These are phyloP conservation scores for Podaxis carcinomalis DNA, from an alignment of 768 basidiomycete species.

Conservation along the genomic window DNA sequence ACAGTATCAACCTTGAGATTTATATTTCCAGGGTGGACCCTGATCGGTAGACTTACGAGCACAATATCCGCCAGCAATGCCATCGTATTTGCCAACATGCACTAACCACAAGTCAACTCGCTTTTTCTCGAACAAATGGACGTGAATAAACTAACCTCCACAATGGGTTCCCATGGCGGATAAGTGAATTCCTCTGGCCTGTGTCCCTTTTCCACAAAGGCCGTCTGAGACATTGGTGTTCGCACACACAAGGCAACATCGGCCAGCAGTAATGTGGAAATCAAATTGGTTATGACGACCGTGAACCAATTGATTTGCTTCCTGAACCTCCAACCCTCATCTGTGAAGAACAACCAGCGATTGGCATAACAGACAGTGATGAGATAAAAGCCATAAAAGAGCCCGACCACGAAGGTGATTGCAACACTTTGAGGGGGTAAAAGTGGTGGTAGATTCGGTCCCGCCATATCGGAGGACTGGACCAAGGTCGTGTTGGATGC, in stretches of 20 bases:
- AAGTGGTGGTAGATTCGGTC: too few relatives aligned
- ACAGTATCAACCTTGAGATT: not conserved
- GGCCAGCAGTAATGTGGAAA: not conserved
- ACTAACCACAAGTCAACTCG: not conserved
- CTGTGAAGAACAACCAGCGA: slow-evolving; percentile 6
- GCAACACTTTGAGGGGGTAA: not conserved
- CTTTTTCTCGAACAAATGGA: not conserved
- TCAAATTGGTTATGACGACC: not conserved
- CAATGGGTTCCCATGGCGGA: not conserved
- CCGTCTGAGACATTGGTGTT: not conserved
- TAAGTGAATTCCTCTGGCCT: not conserved
- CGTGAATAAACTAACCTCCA: not conserved
- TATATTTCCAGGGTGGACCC: not conserved
- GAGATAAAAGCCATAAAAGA: slow-evolving; percentile 2
- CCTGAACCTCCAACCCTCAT: slow-evolving; percentile 6
- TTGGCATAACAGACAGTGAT: not conserved
- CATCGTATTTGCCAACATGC: not conserved
- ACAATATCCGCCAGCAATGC: slow-evolving; percentile 1
- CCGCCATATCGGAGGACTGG: too few relatives aligned
- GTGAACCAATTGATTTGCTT: slow-evolving; percentile 4
- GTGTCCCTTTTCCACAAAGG: not conserved
- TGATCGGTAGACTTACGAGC: not conserved
- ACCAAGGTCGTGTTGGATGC: too few relatives aligned
- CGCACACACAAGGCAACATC: not conserved
- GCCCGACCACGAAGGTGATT: not conserved